phyloP scores from a whole-genome alignment of 306 rosid genomes.

The Biancaea sappan region DNA sequence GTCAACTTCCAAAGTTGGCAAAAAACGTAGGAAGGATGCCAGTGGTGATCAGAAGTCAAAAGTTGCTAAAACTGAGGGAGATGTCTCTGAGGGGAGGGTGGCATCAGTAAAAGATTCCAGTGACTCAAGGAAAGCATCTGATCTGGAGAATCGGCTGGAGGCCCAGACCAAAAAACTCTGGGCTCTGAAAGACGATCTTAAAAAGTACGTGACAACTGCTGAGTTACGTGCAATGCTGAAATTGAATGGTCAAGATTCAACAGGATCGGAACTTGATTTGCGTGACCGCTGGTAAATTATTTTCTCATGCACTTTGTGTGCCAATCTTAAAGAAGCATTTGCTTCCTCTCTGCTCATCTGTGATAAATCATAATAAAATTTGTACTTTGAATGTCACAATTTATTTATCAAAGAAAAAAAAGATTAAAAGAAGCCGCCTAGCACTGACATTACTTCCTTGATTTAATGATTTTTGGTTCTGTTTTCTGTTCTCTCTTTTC shows the following conservation, averaged over 20 bases:
- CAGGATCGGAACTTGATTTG: constrained; percentile 94
- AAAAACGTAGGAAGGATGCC: constrained; percentile 66
- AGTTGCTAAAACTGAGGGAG: constrained; percentile 60
- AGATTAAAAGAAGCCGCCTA: constrained; percentile 26
- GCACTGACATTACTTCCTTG: constrained; percentile 10
- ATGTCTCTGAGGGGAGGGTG: constrained; percentile 57
- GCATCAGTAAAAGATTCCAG: constrained; percentile 35
- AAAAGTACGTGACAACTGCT: constrained; percentile 64
- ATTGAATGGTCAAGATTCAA: constrained; percentile 67
- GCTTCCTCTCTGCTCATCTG: no score
- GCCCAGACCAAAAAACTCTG: constrained; percentile 77
- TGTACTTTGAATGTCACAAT: constrained; percentile 2
- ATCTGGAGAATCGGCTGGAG: constrained; percentile 63
- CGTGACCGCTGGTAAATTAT: constrained; percentile 85
- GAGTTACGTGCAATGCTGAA: constrained; percentile 91
- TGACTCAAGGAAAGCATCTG: constrained; percentile 43
- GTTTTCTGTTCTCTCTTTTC: constrained; percentile 13
- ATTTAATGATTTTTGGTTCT: constrained; percentile 19
- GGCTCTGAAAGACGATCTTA: constrained; percentile 87
- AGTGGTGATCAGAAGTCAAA: constrained; percentile 59
- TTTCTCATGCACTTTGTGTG: background rate
- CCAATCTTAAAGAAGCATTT: no score
- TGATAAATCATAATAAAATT: constrained; percentile 14
- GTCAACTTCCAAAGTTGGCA: constrained; percentile 58
- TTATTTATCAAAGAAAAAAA: constrained; percentile 31